Evolutionary conservation across 1,284 basidiomycete genomes (phyloP).

Genomic region (Cutaneotrichosporon spelunceum): DNA sequence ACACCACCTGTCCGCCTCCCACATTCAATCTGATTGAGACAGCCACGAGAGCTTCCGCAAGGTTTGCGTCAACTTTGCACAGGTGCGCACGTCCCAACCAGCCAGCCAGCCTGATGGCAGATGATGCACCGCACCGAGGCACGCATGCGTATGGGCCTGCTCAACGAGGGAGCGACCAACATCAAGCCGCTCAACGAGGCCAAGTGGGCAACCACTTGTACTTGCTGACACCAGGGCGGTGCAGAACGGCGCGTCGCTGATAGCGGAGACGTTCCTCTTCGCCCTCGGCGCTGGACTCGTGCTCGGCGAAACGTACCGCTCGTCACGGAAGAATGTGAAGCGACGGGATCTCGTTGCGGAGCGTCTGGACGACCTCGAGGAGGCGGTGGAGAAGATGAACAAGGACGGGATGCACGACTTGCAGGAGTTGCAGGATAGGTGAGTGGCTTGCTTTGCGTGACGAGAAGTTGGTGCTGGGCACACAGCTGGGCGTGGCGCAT

Average conservation of each 20-base stretch:
- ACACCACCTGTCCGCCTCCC: neutral
- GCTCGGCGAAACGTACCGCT: conserved; percentile 72
- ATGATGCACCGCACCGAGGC: conserved; percentile 74
- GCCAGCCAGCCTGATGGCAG: conserved; percentile 29
- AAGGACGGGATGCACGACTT: conserved; percentile 24
- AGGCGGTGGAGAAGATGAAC: conserved; percentile 52
- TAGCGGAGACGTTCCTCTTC: conserved; percentile 85
- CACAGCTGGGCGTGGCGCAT: neutral
- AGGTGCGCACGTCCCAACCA: conserved; percentile 48
- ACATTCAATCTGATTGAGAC: neutral
- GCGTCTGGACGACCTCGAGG: conserved; percentile 57
- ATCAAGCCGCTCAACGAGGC: conserved; percentile 79
- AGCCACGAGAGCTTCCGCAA: conserved; percentile 75
- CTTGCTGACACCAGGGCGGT: conserved; percentile 59
- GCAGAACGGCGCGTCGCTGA: conserved; percentile 78
- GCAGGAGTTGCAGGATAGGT: conserved; percentile 35
- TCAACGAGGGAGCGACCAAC: conserved; percentile 72
- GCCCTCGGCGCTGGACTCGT: conserved; percentile 71
- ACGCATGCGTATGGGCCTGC: conserved; percentile 69
- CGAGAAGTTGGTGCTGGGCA: neutral
- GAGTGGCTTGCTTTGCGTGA: conserved; percentile 14
- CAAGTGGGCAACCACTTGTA: conserved; percentile 55
- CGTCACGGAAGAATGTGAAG: conserved; percentile 67
- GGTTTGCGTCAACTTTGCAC: conserved; percentile 73
- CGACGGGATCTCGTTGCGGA: conserved; percentile 73